These are phyloP conservation scores for Boletus subparvulus DNA, from an alignment of 768 basidiomycete species.

Conservation along the genomic window DNA sequence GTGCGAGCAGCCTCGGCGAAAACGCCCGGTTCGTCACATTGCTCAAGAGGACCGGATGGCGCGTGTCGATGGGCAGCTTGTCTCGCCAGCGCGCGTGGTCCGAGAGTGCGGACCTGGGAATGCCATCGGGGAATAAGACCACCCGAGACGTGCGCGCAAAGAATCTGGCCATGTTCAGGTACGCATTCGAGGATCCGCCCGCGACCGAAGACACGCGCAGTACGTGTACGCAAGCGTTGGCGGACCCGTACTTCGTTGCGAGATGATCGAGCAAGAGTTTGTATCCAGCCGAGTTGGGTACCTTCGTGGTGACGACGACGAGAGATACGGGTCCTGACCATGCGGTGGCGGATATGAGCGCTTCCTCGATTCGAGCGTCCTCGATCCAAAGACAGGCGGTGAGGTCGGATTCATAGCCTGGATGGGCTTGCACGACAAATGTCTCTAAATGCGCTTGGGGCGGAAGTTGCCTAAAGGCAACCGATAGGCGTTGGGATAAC, in stretches of 20 bases:
- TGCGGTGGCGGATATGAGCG: slow-evolving; percentile 36
- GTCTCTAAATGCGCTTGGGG: slow-evolving; percentile 35
- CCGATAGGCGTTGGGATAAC: slow-evolving; percentile 34
- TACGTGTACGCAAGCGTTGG: slow-evolving; percentile 45
- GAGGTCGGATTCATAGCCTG: slow-evolving; percentile 14
- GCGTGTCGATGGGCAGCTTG: slow-evolving; percentile 8
- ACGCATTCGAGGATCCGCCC: slow-evolving; percentile 47
- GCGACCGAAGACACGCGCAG: slow-evolving; percentile 41
- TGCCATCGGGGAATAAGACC: slow-evolving; percentile 53
- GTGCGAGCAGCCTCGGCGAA: slow-evolving; percentile 43
- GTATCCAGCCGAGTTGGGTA: slow-evolving; percentile 28
- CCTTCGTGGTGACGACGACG: slow-evolving; percentile 41
- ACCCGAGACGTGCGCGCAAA: slow-evolving; percentile 49
- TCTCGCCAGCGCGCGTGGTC: slow-evolving; percentile 21
- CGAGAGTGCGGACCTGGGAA: slow-evolving; percentile 19
- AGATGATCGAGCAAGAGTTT: slow-evolving; percentile 18
- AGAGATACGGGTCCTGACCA: slow-evolving; percentile 57
- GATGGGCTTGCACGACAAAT: slow-evolving; percentile 32
- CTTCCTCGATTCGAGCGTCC: slow-evolving; percentile 34
- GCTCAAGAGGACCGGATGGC: slow-evolving; percentile 31
- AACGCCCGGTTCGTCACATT: slow-evolving; percentile 33
- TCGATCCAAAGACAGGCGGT: slow-evolving; percentile 54
- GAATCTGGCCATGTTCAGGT: slow-evolving; percentile 63
- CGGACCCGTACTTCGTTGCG: slow-evolving; percentile 6
- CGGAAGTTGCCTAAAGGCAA: slow-evolving; percentile 33